Conservation (phyloP, 2,329 filamentous ascomycete genomes). For the Fusarium sp. region DNA sequence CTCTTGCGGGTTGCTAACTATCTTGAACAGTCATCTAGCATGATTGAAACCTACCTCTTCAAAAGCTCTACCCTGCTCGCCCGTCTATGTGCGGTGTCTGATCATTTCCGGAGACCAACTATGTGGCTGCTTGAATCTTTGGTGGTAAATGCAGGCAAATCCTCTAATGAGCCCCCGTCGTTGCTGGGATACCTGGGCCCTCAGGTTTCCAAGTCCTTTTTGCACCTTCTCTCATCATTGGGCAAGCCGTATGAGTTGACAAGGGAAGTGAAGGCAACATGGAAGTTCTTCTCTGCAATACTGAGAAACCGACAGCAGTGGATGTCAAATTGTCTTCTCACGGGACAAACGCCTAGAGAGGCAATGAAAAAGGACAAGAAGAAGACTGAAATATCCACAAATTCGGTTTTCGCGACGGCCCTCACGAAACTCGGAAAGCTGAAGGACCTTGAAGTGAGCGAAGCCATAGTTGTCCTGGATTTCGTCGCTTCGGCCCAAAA, state of each 20-base stretch:
- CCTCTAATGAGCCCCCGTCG: slow-evolving; percentile 86
- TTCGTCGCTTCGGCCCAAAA: slow-evolving; percentile 93
- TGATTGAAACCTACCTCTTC: slow-evolving; percentile 85
- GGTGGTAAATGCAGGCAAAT: slow-evolving; percentile 78
- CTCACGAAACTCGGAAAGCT: slow-evolving; percentile 80
- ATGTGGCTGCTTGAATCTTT: slow-evolving; percentile 81
- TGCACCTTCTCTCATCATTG: slow-evolving; percentile 82
- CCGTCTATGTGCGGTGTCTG: slow-evolving; percentile 80
- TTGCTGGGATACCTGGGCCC: slow-evolving; percentile 91
- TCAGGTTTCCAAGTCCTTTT: slow-evolving; percentile 86
- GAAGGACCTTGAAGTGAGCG: slow-evolving; percentile 72
- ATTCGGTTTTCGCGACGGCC: slow-evolving; percentile 82
- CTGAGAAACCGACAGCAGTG: slow-evolving; percentile 94
- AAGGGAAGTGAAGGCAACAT: slow-evolving; percentile 78
- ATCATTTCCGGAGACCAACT: slow-evolving; percentile 76
- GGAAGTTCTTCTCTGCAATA: slow-evolving; percentile 89
- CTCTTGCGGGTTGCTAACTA: slow-evolving; percentile 80
- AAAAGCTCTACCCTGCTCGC: slow-evolving; percentile 84
- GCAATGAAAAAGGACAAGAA: slow-evolving; percentile 73
- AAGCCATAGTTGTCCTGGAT: slow-evolving; percentile 83
- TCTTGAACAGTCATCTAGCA: slow-evolving; percentile 73
- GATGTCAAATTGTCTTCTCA: slow-evolving; percentile 94
- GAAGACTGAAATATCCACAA: slow-evolving; percentile 63
- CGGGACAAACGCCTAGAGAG: slow-evolving; percentile 87
- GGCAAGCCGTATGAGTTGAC: slow-evolving; percentile 81